Conservation (phyloP, 768 basidiomycete species). For the Macrocybe gigantea region DNA sequence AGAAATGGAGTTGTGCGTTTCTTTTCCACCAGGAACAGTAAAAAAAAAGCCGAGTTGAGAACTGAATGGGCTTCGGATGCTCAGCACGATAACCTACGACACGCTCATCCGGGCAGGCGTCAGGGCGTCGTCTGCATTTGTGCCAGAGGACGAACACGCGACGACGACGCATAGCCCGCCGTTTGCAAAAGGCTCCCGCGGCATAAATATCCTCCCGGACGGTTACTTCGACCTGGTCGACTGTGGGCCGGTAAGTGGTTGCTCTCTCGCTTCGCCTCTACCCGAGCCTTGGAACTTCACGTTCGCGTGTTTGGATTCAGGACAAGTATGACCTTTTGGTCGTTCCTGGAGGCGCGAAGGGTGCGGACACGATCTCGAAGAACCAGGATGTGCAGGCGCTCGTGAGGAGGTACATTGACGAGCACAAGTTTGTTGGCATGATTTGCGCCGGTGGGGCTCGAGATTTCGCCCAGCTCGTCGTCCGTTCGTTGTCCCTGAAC, state of each 20-base stretch:
- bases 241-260: conserved; percentile 40
- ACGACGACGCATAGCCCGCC: conserved; percentile 30
- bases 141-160: conserved; percentile 27
- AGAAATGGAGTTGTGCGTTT: conserved; percentile 82
- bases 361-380: conserved; percentile 66
- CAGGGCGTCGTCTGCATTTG: conserved; percentile 58
- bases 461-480: not conserved
- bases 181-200: conserved; percentile 61
- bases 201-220: conserved; percentile 70
- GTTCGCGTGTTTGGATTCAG: conserved; percentile 22
- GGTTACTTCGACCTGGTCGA: conserved; percentile 37
- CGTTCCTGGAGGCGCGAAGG: conserved; percentile 75
- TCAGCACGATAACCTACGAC: conserved; percentile 76
- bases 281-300: too few relatives aligned
- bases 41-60: conserved; percentile 2
- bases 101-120: conserved; percentile 77
- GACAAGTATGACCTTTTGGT: conserved; percentile 63
- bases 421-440: conserved; percentile 67
- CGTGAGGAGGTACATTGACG: conserved; percentile 48
- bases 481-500: not conserved
- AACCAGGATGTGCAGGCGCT: conserved; percentile 56
- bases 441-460: conserved; percentile 69
- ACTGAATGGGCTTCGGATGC: not conserved
- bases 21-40: not conserved
- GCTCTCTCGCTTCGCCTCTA: not conserved